Conservation (phyloP, 345 rosid genomes). For the Noccaea bulbosa region DNA sequence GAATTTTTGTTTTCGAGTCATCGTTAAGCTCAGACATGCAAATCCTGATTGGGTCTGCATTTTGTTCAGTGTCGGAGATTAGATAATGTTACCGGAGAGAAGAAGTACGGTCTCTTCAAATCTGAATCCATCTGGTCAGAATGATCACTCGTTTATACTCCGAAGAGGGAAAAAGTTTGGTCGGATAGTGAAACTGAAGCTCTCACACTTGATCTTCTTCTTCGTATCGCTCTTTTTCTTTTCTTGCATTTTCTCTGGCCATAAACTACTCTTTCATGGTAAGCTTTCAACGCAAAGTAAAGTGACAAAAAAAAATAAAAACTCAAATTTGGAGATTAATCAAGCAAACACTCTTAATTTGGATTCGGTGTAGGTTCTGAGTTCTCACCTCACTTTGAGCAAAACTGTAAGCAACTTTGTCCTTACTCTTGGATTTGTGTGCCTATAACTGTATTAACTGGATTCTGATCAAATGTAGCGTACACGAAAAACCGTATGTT, state of each 20-base stretch:
- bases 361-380: conserved; percentile 42
- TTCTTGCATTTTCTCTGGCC: conserved; percentile 54
- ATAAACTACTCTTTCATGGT: conserved; percentile 65
- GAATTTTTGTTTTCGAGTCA: not conserved
- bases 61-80: conserved; percentile 29
- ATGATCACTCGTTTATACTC: conserved; percentile 41
- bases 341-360: conserved; percentile 9
- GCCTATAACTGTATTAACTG: conserved; percentile 23
- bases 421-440: not conserved
- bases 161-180: conserved; percentile 67
- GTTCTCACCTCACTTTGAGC: conserved; percentile 37
- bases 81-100: conserved; percentile 52
- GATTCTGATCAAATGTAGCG: conserved; percentile 32
- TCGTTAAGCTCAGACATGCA: not conserved
- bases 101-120: conserved; percentile 45
- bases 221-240: conserved; percentile 53
- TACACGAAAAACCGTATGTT: conserved; percentile 20
- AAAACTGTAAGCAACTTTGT: conserved; percentile 31
- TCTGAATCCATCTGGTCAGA: conserved; percentile 44
- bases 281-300: conserved; percentile 31
- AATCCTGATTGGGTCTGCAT: conserved; percentile 10
- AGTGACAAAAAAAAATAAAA: too few species aligned
- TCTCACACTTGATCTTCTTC: conserved; percentile 51
- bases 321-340: not conserved
- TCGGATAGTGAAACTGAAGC: conserved; percentile 54